Percentiles rank a stretch among this genome's conserved stretches.
These are phyloP conservation scores for Fomitiporia mediterranea DNA, from an alignment of 1,284 basidiomycete genomes.

Conservation along the genomic window DNA sequence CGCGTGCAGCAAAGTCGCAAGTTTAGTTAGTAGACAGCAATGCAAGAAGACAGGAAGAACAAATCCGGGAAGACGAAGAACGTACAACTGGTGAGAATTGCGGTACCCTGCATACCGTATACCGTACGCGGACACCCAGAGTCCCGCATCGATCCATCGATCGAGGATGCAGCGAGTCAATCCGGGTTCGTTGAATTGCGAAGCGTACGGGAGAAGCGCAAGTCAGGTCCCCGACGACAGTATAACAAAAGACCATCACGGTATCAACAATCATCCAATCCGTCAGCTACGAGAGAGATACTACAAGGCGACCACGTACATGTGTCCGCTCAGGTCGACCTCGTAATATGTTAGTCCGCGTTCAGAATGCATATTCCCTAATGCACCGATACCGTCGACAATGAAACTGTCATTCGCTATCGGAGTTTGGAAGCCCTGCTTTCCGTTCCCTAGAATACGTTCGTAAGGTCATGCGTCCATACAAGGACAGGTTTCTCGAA, in stretches of 20 bases:
- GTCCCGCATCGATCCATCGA: too few relatives aligned
- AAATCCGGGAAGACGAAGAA: constrained; percentile 12
- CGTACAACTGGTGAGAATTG: constrained; percentile 61
- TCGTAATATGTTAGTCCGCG: constrained; percentile 64
- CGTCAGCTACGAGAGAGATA: too few relatives aligned
- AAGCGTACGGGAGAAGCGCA: background rate
- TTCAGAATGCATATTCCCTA: constrained; percentile 60
- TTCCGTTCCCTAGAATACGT: constrained; percentile 47
- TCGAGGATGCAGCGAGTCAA: background rate
- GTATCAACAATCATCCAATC: too few relatives aligned
- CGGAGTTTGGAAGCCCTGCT: constrained; percentile 69
- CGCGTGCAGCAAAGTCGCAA: background rate
- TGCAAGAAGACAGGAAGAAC: background rate
- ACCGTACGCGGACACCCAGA: too few relatives aligned
- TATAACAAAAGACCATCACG: background rate
- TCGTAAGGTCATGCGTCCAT: too few relatives aligned
- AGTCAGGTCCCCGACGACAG: background rate
- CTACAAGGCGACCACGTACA: constrained; percentile 47
- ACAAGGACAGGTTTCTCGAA: background rate
- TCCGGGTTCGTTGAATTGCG: background rate
- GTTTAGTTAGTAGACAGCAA: background rate
- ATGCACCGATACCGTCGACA: constrained; percentile 61
- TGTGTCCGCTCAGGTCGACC: constrained; percentile 63
- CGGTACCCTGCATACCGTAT: constrained; percentile 45
- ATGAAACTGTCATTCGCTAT: constrained; percentile 62